Evolutionary conservation across 371 early-diverging fungal species (phyloP).

Genomic region (Saksenaea oblongispora): DNA sequence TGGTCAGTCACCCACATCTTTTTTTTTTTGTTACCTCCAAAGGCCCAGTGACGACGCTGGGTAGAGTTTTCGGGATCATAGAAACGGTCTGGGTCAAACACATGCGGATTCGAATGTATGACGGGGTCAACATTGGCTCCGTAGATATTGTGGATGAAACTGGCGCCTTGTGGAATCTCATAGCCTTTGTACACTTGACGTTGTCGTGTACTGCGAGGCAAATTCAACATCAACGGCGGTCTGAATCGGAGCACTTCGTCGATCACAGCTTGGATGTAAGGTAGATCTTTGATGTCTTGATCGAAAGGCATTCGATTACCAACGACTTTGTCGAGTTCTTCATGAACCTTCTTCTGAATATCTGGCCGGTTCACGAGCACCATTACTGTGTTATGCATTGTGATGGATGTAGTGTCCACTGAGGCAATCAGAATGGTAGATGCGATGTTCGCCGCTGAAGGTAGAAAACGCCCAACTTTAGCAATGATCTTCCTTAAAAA

Average conservation of each 20-base stretch:
- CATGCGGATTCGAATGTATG: conserved; percentile 21
- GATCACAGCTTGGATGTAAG: neutral
- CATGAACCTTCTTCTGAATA: neutral
- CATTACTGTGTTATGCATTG: neutral
- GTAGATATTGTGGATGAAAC: neutral
- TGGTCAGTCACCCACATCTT: neutral
- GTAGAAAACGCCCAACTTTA: neutral
- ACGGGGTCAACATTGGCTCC: neutral
- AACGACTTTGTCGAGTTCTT: conserved; percentile 4
- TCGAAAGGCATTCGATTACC: neutral
- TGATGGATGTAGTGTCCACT: neutral
- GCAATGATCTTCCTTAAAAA: too few relatives aligned
- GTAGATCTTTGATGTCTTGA: neutral
- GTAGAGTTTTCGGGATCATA: conserved; percentile 12
- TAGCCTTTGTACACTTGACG: conserved; percentile 7
- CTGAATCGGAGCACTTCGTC: neutral
- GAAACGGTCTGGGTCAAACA: conserved; percentile 30
- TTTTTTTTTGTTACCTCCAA: neutral
- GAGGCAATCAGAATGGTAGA: neutral
- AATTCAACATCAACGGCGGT: conserved; percentile 2
- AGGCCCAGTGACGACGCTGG: neutral
- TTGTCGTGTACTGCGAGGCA: conserved; percentile 4
- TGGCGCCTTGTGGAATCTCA: conserved; percentile 1
- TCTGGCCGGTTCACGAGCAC: conserved; percentile 2
- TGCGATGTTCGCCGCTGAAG: neutral